A percentile compares a stretch with the other conserved stretches of the same genome.
Conservation (phyloP, 2,329 filamentous ascomycete species). For the Pestalotiopsis sp. region DNA sequence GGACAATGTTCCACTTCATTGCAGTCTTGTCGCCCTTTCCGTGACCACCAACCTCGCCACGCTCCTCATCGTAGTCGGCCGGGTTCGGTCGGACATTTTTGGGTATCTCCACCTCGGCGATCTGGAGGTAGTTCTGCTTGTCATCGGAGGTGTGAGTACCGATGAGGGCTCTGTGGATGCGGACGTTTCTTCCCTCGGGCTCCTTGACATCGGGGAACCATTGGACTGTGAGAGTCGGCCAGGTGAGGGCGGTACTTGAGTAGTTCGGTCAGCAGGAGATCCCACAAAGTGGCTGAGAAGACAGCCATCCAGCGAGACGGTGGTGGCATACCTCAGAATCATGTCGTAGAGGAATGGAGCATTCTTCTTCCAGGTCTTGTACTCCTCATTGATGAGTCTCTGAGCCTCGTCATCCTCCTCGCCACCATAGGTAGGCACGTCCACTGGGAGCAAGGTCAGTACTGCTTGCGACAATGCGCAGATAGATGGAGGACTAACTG, state of each 20-base stretch:
- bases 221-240: conserved; percentile 96
- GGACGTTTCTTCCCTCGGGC: conserved; percentile 84
- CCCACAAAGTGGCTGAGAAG: background rate
- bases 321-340: conserved; percentile 71
- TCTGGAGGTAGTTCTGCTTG: conserved; percentile 88
- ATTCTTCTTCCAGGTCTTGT: conserved; percentile 99
- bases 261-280: background rate
- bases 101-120: conserved; percentile 91
- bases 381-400: conserved; percentile 96
- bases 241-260: conserved; percentile 81
- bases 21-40: conserved; percentile 74
- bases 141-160: conserved; percentile 92
- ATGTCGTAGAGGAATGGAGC: conserved; percentile 97
- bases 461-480: background rate
- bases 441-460: conserved; percentile 38
- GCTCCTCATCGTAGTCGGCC: conserved; percentile 87
- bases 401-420: conserved; percentile 70
- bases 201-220: conserved; percentile 97
- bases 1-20: conserved; percentile 89
- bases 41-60: conserved; percentile 92
- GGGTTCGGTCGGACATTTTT: conserved; percentile 75
- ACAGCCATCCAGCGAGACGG: background rate
- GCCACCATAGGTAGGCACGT: conserved; percentile 63
- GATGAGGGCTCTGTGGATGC: conserved; percentile 84
- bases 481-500: conserved; percentile 36